Percentiles rank a stretch among this genome's conserved stretches.
phyloP scores from a whole-genome alignment of 2,329 filamentous ascomycete genomes.

The Fusarium metavorans region DNA sequence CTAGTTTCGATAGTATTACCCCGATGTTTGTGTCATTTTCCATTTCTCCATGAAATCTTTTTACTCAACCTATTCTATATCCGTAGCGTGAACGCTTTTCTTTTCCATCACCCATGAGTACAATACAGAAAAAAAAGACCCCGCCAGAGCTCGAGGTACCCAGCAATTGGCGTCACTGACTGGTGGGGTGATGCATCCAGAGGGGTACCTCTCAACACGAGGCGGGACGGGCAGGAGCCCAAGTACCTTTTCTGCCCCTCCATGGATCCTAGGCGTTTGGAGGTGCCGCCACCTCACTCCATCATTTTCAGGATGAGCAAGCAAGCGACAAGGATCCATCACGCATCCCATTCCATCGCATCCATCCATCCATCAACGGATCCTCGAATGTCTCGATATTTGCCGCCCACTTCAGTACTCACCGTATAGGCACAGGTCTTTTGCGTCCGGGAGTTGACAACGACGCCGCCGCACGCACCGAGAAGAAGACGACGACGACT shows the following conservation, averaged over 20 bases:
- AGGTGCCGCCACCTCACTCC: conserved; percentile 31
- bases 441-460: background rate
- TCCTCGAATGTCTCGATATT: conserved; percentile 1
- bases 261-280: background rate
- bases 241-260: conserved; percentile 34
- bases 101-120: background rate
- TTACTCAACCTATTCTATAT: background rate
- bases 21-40: background rate
- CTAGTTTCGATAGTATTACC: background rate
- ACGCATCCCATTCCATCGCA: background rate
- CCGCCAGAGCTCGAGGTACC: conserved; percentile 22
- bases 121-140: background rate
- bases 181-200: conserved; percentile 34
- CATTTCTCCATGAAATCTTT: background rate
- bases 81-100: background rate
- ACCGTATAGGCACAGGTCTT: background rate
- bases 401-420: conserved; percentile 26
- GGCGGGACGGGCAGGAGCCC: background rate
- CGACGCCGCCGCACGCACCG: background rate
- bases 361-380: background rate
- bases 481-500: background rate
- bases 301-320: background rate
- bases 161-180: conserved; percentile 12
- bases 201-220: conserved; percentile 25
- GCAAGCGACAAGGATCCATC: background rate